Evolutionary conservation across 805 yeast genomes (phyloP).

Genomic region (Hanseniaspora lachancei): DNA sequence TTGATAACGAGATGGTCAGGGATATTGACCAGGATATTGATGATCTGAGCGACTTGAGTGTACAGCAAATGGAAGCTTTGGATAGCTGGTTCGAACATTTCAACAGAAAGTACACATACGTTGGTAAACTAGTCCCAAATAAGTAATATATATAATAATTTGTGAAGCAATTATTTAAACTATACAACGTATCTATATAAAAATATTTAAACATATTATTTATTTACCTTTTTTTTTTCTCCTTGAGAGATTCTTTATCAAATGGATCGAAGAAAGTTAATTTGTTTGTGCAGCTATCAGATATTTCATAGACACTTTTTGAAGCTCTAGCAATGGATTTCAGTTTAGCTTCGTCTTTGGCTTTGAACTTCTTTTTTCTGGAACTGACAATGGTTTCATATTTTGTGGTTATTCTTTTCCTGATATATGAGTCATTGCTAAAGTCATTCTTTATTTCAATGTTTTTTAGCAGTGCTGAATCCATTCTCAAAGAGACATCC

Average conservation of each 20-base stretch:
- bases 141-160: neutral
- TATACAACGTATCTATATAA: neutral
- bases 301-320: neutral
- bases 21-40: constrained; percentile 71
- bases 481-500: neutral
- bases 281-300: neutral
- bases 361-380: neutral
- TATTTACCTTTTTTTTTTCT: neutral
- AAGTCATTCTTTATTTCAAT: neutral
- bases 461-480: constrained; percentile 19
- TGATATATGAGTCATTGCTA: constrained; percentile 5
- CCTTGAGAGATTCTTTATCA: constrained; percentile 15
- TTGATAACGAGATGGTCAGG: constrained; percentile 54
- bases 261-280: constrained; percentile 8
- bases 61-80: constrained; percentile 51
- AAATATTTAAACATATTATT: neutral
- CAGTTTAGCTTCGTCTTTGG: neutral
- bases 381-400: neutral
- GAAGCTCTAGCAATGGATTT: neutral
- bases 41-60: constrained; percentile 44
- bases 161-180: neutral
- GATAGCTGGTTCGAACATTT: constrained; percentile 81
- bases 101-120: constrained; percentile 62
- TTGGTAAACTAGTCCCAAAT: constrained; percentile 54
- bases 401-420: neutral